A percentile compares a stretch with the other conserved stretches of the same genome.
phyloP scores from a whole-genome alignment of 371 early-diverging fungal genomes.

The Choanephora cucurbitarum region DNA sequence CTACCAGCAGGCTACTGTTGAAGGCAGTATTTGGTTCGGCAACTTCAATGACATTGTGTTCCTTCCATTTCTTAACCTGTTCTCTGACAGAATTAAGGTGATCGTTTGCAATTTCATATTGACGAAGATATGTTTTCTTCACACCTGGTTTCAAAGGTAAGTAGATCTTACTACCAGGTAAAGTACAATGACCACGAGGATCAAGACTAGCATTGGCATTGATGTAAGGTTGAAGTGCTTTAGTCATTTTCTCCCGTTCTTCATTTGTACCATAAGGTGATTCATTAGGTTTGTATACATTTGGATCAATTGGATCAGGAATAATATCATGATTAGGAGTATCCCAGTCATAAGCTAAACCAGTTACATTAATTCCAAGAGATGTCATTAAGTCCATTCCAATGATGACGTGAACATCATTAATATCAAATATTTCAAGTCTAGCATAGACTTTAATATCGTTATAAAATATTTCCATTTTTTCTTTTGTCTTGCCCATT shows the following conservation, averaged over 20 bases:
- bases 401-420: no score
- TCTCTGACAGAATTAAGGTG: neutral
- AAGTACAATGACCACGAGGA: conserved; percentile 7
- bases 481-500: no score
- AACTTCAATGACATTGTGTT: conserved; percentile 8
- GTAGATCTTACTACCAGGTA: conserved; percentile 5
- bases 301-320: neutral
- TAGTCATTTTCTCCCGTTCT: conserved; percentile 1
- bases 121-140: neutral
- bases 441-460: no score
- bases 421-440: no score
- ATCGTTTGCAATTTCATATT: neutral
- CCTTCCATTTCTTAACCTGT: conserved; percentile 9
- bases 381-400: no score
- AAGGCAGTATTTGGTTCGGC: conserved; percentile 4
- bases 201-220: conserved; percentile 2
- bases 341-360: no score
- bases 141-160: no score
- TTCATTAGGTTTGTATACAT: neutral
- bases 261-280: conserved; percentile 1
- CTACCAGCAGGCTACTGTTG: conserved; percentile 4
- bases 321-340: no score
- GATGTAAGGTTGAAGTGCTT: neutral
- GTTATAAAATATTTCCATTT: no score
- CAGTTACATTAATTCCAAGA: no score